Base-by-base conservation (phyloP, 2,329 filamentous ascomycete species). In the Fusarium guadeloupense region DNA sequence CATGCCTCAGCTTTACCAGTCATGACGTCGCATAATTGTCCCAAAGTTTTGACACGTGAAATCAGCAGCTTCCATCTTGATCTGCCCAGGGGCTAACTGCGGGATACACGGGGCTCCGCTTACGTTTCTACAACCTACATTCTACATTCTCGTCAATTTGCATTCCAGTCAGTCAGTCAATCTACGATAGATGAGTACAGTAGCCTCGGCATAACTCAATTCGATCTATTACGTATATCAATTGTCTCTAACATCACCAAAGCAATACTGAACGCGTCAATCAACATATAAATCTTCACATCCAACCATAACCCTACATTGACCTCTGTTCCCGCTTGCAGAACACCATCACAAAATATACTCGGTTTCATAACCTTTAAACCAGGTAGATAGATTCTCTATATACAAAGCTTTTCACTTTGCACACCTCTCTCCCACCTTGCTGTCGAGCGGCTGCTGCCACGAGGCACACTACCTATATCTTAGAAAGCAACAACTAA, bases 401-500 rank as follows among this genome's bases (percentile, higher is more conserved):
- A 64, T 62, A 62, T 64, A 58, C 56, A 62, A 65, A 65, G 61
- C 23, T 34, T 45, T 54, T 45, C 37, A 39, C 61, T 64, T 52
- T 64, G 61, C 56, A 62, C 51, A 47, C 47, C 13, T 31, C 28
- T 31, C 40, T 16, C 37, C 45, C 45, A 44, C 20, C 34, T 57
- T 44, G 42, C 30, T 40, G 41, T 20, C 33, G 40, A 33, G 55
- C 52, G 39, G 20, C 30, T 43, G 56, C 48, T 51, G 53, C 62
- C 61, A 68, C 49, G 55, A 67, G 66, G 62, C 66, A 63, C 50
- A 61, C 64, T 60, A 54, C 66, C 64, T 69, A n/a, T n/a, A n/a
- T n/a, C n/a, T n/a, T n/a, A n/a, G 65, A 60, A 44, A 61, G 35
- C 55, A 64, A 68, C 42, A 59, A 55, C 56, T n/a, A 57, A 54